phyloP scores from a whole-genome alignment of 2,329 filamentous ascomycete genomes.

The Dothideomycetes sp. region DNA sequence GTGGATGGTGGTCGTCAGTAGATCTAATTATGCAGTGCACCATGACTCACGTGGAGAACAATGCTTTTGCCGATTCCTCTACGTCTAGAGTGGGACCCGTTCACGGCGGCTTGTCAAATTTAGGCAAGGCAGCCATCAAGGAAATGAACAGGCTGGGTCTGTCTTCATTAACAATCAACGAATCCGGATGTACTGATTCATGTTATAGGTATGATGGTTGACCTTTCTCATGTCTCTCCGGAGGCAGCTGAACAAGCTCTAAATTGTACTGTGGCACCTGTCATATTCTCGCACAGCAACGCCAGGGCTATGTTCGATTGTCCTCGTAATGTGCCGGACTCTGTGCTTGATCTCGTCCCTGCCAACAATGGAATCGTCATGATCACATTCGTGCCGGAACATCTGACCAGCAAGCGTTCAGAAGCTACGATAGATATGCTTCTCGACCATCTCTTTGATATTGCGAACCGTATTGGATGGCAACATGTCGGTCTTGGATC shows the following conservation, averaged over 20 bases:
- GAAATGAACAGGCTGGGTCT: constrained; percentile 33
- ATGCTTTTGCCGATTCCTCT: constrained; percentile 18
- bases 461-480: constrained; percentile 25
- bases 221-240: constrained; percentile 16
- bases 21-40: constrained; percentile 14
- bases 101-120: constrained; percentile 17
- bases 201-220: constrained; percentile 18
- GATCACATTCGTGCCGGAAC: constrained; percentile 32
- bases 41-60: constrained; percentile 19
- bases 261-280: constrained; percentile 18
- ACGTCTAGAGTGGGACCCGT: constrained; percentile 16
- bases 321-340: constrained; percentile 35
- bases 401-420: constrained; percentile 25
- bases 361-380: constrained; percentile 34
- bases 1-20: no score
- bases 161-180: no score
- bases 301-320: constrained; percentile 22
- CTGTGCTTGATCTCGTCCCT: constrained; percentile 29
- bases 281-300: constrained; percentile 19
- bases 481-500: constrained; percentile 32
- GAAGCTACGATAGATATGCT: constrained; percentile 28
- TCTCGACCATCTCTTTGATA: constrained; percentile 25
- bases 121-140: constrained; percentile 23
- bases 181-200: no score
- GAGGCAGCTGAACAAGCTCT: constrained; percentile 18